Evolutionary conservation across 1,139 yeast species (phyloP), one percentile per base, ranked within the genome.

Genomic region (Hansenula sp.): DNA sequence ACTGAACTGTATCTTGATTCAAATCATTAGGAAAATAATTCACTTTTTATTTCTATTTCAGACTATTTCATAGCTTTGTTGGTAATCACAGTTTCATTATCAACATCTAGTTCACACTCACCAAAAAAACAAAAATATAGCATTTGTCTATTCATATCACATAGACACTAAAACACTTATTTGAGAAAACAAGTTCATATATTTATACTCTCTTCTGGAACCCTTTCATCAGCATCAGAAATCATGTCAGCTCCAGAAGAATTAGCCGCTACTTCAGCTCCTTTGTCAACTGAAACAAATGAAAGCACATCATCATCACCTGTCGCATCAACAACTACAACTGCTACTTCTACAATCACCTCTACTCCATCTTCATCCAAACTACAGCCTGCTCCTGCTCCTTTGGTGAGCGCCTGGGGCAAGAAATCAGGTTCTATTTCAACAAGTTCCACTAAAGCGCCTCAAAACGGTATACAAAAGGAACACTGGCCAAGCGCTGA

Each of bases 301-400:
- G n/a, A n/a, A n/a, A n/a, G n/a, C n/a, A 6, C 38, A n/a, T 18
- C 26, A 17, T n/a, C 36, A 8, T 20, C 22, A 37, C 11, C 21
- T 27, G 29, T 5, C 12, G 4, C 24, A 18, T 34, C 37, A 34
- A 34, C 29, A 29, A 27, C 22, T 27, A 16, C 39, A 13, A n/a
- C 56, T 1, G 26, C 34, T 20, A 5, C 43, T 13, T 32, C 44
- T 9, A 19, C 20, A 12, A 29, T 36, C 26, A 36, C 36, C 14
- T 16, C 34, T 9, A 16, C 26, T 4, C 17, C 14, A 3, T 11
- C 39, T 7, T 29, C 56, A 12, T 43, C 55, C 1, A 55, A 47
- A 29, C 40, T 59, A 31, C 42, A 53, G 14, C 62, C 62, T 6
- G 62, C 62, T 9, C 57, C 61, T 4, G 52, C 55, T n/a, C 62